Base-by-base conservation (phyloP, 805 yeast species). In the Ogataea glucozyma region DNA sequence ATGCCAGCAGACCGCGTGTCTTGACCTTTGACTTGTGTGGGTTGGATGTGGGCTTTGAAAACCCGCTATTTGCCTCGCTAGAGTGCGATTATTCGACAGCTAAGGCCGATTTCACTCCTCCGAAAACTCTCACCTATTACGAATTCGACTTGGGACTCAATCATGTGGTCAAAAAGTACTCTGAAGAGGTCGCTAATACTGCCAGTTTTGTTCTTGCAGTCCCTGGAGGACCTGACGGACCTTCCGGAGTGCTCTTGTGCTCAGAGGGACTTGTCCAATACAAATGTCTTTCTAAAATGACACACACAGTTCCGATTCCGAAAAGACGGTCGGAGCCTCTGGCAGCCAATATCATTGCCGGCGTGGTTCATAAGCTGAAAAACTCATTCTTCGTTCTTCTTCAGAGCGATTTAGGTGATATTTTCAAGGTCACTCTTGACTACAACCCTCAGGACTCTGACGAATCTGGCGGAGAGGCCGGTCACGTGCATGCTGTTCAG, bases 111-210 rank as follows among this genome's bases (percentile, higher is more conserved):
- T n/a, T n/a, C n/a, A 43, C 48, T 13, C 26, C 51, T 39, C 4
- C 30, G 56, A 44, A 71, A 38, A 51, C 56, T 21, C 66, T 91
- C 40, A 75, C 78, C 3, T 85, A 78, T 58, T 91, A 91, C 64
- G 91, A 88, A 56, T 65, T 90, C 19, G 97, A 93, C 60, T 72
- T 87, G 30, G 97, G 97, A 1, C 67, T 91, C 35, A 90, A 90
- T 56, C 85, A 84, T 58, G 76, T 90, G 2, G 71, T 85, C 1
- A 75, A 73, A 43, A 72, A 71, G 50, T 72, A 64, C 64, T 57
- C 74, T n/a, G 72, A 61, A 31, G 58, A 47, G 6, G 62, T 79
- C 2, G 56, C 64, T 1, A 51, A 50, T 18, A 45, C 72, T 1
- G 67, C 90, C 1, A 77, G 72, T 47, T 67, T 75, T 41, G 46